Conservation (phyloP, 2,329 filamentous ascomycete genomes). For the Talaromyces piceae region DNA sequence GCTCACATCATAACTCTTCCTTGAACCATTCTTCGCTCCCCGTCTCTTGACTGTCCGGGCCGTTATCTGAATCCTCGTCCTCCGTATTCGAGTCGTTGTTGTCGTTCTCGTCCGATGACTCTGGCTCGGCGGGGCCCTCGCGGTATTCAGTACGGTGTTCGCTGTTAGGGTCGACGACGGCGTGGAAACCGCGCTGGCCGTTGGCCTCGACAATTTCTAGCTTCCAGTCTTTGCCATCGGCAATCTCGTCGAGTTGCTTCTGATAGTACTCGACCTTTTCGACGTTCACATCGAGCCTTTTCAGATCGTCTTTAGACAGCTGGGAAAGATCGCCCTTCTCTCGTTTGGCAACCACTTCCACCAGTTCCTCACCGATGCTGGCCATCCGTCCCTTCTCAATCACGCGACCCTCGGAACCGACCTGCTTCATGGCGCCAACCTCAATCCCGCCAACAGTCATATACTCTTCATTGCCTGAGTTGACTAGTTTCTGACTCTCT, state of each 20-base stretch:
- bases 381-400: slow-evolving; percentile 53
- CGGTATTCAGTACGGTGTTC: slow-evolving; percentile 41
- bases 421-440: slow-evolving; percentile 50
- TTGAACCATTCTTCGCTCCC: slow-evolving; percentile 18
- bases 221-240: slow-evolving; percentile 67
- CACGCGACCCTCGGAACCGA: slow-evolving; percentile 48
- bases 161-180: slow-evolving; percentile 56
- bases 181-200: slow-evolving; percentile 59
- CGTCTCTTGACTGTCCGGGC: slow-evolving; percentile 15
- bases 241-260: slow-evolving; percentile 60
- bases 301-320: slow-evolving; percentile 59
- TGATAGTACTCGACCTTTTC: slow-evolving; percentile 63
- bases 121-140: slow-evolving; percentile 14
- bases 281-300: slow-evolving; percentile 58
- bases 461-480: slow-evolving; percentile 25
- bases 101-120: neutral
- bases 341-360: slow-evolving; percentile 45
- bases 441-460: slow-evolving; percentile 49
- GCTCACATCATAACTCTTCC: slow-evolving; percentile 7
- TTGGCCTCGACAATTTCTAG: slow-evolving; percentile 69
- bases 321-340: slow-evolving; percentile 56
- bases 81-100: neutral
- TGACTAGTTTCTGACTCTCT: slow-evolving; percentile 24
- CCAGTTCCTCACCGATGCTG: slow-evolving; percentile 42
- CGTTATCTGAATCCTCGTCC: slow-evolving; percentile 13